Percentiles rank a stretch among this genome's conserved stretches.
Conservation (phyloP, 495 filamentous ascomycete species). For the Daldinia vernicosa region DNA sequence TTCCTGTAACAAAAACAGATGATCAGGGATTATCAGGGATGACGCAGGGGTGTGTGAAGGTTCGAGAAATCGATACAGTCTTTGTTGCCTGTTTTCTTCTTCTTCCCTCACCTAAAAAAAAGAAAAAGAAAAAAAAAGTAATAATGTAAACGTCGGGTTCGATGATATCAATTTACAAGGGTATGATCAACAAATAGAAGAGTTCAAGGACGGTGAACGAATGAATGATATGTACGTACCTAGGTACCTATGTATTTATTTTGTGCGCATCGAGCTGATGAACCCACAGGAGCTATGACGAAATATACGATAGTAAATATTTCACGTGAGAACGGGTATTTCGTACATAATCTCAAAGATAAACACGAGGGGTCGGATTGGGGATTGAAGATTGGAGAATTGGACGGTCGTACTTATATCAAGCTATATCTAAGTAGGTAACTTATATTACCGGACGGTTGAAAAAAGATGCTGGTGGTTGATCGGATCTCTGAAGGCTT, state of each 20-base stretch:
- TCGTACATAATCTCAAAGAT: neutral
- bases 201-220: constrained; percentile 6
- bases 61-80: neutral
- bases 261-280: neutral
- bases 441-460: neutral
- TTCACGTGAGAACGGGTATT: neutral
- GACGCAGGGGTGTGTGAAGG: constrained; percentile 12
- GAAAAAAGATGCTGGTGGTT: neutral
- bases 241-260: neutral
- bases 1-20: constrained; percentile 32
- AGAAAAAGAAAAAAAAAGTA: neutral
- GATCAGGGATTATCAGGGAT: constrained; percentile 8
- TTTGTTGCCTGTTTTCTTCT: neutral
- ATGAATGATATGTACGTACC: constrained; percentile 3
- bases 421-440: no score
- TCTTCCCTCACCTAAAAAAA: constrained; percentile 7
- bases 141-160: neutral
- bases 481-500: neutral
- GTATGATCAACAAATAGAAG: constrained; percentile 7
- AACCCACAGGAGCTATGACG: constrained; percentile 19
- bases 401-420: neutral
- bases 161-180: neutral
- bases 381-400: neutral
- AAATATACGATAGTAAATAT: constrained; percentile 10
- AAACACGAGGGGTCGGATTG: neutral